These are phyloP conservation scores for Cladophialophora yegresii DNA, from an alignment of 2,329 filamentous ascomycete species.

Conservation along the genomic window DNA sequence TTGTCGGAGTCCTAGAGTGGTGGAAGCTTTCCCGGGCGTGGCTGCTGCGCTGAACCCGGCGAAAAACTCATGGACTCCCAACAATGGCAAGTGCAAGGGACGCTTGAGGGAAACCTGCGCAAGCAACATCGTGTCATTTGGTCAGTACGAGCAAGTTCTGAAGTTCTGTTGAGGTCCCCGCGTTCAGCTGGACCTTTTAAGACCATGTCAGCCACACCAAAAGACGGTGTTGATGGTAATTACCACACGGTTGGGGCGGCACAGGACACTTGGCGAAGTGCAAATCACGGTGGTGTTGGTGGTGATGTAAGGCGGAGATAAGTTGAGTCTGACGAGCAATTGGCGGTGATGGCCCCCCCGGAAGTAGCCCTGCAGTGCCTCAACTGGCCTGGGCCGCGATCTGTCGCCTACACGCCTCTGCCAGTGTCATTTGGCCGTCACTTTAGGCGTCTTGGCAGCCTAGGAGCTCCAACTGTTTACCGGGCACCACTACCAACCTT, in stretches of 20 bases:
- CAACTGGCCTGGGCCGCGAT: too few relatives aligned
- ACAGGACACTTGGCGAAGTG: not conserved
- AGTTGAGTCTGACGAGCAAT: not conserved
- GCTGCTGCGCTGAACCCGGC: not conserved
- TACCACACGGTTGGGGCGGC: too few relatives aligned
- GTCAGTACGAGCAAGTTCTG: not conserved
- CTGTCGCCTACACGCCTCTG: too few relatives aligned
- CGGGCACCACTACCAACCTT: too few relatives aligned
- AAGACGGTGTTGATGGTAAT: too few relatives aligned
- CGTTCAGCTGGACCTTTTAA: not conserved
- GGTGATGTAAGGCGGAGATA: too few relatives aligned
- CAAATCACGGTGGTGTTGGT: not conserved
- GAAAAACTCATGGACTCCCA: too few relatives aligned
- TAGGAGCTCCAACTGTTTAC: too few relatives aligned
- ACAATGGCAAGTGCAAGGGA: not conserved
- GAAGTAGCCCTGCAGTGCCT: too few relatives aligned
- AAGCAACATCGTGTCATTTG: not conserved
- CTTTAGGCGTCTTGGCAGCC: too few relatives aligned
- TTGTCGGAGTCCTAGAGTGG: not conserved
- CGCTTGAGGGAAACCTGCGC: not conserved
- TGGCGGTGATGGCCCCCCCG: not conserved
- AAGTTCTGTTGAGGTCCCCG: not conserved
- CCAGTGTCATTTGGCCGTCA: too few relatives aligned
- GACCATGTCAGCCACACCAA: not conserved
- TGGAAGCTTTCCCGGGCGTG: not conserved